These are phyloP conservation scores for Cladosporium sp. DNA, from an alignment of 2,329 filamentous ascomycete genomes.

Conservation along the genomic window DNA sequence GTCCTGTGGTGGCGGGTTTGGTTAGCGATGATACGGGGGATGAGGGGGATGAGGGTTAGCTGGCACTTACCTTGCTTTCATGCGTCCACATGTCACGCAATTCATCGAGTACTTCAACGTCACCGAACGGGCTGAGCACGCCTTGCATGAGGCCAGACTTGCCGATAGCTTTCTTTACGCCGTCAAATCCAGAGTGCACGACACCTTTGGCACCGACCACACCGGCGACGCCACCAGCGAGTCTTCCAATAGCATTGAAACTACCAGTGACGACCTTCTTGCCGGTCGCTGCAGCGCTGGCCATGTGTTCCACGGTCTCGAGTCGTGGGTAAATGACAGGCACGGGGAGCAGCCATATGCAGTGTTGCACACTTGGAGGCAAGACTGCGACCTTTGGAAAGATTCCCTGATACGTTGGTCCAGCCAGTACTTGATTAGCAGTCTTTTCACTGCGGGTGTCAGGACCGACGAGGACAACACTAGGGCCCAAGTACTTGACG, in stretches of 20 bases:
- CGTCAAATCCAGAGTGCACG: constrained; percentile 86
- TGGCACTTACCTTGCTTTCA: constrained; percentile 68
- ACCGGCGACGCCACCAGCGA: constrained; percentile 90
- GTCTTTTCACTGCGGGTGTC: constrained; percentile 92
- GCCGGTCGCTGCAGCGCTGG: constrained; percentile 85
- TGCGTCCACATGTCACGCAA: constrained; percentile 97
- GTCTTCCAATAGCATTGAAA: constrained; percentile 93
- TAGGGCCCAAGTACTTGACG: constrained; percentile 90
- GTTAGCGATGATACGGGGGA: too few species aligned
- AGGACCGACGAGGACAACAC: constrained; percentile 81
- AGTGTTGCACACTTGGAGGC: constrained; percentile 91
- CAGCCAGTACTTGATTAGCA: constrained; percentile 87
- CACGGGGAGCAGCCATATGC: constrained; percentile 91
- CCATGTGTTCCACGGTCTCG: constrained; percentile 86
- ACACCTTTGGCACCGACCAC: constrained; percentile 93
- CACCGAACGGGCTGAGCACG: constrained; percentile 92
- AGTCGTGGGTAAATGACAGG: constrained; percentile 87
- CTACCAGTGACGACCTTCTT: constrained; percentile 96
- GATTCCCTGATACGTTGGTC: constrained; percentile 93
- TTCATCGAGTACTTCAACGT: constrained; percentile 91
- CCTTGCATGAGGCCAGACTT: constrained; percentile 95
- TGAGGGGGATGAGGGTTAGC: too few species aligned
- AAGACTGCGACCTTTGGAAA: constrained; percentile 93
- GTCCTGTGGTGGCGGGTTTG: too few species aligned
- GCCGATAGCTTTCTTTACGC: constrained; percentile 93